Conservation (phyloP, 306 rosid genomes). For the Biancaea sappan region DNA sequence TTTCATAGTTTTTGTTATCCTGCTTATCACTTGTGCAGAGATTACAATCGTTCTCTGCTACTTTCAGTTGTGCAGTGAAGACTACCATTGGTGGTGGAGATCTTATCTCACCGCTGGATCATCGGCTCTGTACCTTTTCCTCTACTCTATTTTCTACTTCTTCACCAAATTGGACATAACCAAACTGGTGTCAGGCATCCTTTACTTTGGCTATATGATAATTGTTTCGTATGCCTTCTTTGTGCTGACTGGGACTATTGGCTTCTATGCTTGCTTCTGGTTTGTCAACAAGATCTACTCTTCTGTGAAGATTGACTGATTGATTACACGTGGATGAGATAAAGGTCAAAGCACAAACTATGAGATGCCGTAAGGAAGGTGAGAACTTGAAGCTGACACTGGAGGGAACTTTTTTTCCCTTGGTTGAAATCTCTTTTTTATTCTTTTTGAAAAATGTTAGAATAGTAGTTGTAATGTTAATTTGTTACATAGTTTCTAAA, state of each 20-base stretch:
- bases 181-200: conserved; percentile 89
- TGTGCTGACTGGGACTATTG: conserved; percentile 92
- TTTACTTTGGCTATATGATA: conserved; percentile 93
- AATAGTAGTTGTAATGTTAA: conserved; percentile 43
- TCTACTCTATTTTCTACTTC: conserved; percentile 94
- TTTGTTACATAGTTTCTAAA: conserved; percentile 38
- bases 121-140: conserved; percentile 92
- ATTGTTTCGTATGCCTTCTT: conserved; percentile 88
- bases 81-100: conserved; percentile 99
- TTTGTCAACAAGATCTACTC: conserved; percentile 95
- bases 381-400: conserved; percentile 26
- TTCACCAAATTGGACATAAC: conserved; percentile 92
- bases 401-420: conserved; percentile 42
- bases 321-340: conserved; percentile 42
- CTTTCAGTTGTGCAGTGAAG: conserved; percentile 99
- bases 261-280: conserved; percentile 98
- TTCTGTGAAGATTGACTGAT: conserved; percentile 96
- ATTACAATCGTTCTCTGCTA: conserved; percentile 96
- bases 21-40: conserved; percentile 93
- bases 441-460: conserved; percentile 39
- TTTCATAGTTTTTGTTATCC: conserved; percentile 88
- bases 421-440: conserved; percentile 36
- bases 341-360: conserved; percentile 22
- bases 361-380: conserved; percentile 31
- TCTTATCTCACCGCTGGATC: conserved; percentile 97